Evolutionary conservation across 2,329 filamentous ascomycete species (phyloP).

Genomic region (Penicillium sp.): DNA sequence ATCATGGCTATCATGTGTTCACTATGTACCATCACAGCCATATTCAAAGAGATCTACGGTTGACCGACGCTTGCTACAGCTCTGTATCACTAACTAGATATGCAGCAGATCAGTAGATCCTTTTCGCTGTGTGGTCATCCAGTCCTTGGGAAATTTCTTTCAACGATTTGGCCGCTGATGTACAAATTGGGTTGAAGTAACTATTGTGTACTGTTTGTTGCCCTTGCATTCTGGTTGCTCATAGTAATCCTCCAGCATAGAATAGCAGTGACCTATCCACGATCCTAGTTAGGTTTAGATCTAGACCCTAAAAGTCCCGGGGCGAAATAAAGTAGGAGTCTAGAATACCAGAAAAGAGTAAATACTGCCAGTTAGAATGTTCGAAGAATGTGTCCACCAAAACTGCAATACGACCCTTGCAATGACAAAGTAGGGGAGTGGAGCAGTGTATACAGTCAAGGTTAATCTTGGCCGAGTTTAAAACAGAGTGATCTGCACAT

Average conservation of each 20-base stretch:
- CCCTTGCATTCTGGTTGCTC: neutral
- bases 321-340: conserved; percentile 2
- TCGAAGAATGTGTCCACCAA: conserved; percentile 5
- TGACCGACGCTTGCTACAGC: conserved; percentile 5
- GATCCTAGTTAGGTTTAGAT: neutral
- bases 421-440: conserved; percentile 9
- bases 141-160: neutral
- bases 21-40: neutral
- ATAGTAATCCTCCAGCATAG: neutral
- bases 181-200: too few relatives aligned
- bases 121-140: neutral
- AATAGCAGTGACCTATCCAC: neutral
- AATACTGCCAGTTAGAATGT: conserved; percentile 2
- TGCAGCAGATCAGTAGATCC: neutral
- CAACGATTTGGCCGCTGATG: neutral
- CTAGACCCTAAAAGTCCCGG: neutral
- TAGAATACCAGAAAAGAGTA: conserved; percentile 3
- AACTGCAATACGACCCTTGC: conserved; percentile 8
- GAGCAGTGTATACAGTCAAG: neutral
- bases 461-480: conserved; percentile 6
- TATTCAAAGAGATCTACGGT: neutral
- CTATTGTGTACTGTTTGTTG: neutral
- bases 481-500: neutral
- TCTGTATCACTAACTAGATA: neutral
- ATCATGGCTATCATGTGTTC: neutral